These are phyloP conservation scores for Ustilaginoidea virens DNA, from an alignment of 2,329 filamentous ascomycete genomes.

Conservation along the genomic window DNA sequence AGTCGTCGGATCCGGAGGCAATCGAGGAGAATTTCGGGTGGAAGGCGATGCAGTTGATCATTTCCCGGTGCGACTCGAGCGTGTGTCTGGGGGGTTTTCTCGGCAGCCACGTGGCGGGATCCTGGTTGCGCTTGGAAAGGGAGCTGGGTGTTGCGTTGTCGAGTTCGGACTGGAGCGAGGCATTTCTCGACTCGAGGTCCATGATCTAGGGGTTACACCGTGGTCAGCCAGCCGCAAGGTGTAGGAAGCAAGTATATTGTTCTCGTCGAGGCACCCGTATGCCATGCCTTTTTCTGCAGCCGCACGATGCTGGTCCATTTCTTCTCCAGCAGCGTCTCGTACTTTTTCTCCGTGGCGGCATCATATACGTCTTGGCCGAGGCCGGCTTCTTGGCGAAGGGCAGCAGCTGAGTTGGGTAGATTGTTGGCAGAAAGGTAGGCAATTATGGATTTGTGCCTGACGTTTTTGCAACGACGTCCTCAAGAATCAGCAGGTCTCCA, in stretches of 20 bases:
- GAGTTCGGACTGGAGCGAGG: constrained; percentile 63
- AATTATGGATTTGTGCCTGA: constrained; percentile 82
- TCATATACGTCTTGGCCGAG: constrained; percentile 60
- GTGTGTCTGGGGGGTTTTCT: constrained; percentile 65
- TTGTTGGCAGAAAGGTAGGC: constrained; percentile 69
- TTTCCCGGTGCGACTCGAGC: constrained; percentile 65
- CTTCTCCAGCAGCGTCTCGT: constrained; percentile 87
- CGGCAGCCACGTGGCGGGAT: constrained; percentile 79
- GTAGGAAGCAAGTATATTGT: no score
- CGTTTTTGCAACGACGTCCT: not conserved
- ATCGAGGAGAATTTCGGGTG: constrained; percentile 84
- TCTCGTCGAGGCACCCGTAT: no score
- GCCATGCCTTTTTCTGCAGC: constrained; percentile 77
- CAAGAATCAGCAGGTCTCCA: no score
- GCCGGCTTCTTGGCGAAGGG: constrained; percentile 62
- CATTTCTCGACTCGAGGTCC: constrained; percentile 70
- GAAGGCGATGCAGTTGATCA: constrained; percentile 80
- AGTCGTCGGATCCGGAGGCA: constrained; percentile 82
- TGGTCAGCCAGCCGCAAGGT: not conserved
- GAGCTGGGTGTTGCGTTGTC: constrained; percentile 67
- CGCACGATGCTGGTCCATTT: constrained; percentile 96
- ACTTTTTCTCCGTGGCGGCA: constrained; percentile 74
- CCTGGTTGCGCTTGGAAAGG: constrained; percentile 57
- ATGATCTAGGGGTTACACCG: constrained; percentile 52
- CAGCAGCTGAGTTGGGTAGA: constrained; percentile 51